Percentiles rank a stretch among this genome's conserved stretches.
These are phyloP conservation scores for Alloascoidea hylecoeti DNA, from an alignment of 805 yeast genomes.

Conservation along the genomic window DNA sequence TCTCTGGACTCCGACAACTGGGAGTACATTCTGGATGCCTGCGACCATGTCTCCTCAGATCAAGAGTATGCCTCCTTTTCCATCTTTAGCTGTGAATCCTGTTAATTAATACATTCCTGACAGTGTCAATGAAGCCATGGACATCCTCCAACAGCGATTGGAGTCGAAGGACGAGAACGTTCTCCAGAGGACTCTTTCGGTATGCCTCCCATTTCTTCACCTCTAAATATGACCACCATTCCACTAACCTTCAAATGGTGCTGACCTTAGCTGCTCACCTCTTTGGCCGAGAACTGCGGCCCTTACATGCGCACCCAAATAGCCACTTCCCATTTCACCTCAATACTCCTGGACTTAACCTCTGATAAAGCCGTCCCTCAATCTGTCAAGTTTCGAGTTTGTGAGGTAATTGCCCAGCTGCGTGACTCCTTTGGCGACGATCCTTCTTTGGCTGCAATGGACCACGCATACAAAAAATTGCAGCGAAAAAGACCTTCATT, in stretches of 20 bases:
- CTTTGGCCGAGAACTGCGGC: slow-evolving; percentile 69
- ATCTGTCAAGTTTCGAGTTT: slow-evolving; percentile 49
- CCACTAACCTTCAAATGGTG: background rate
- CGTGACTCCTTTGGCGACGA: slow-evolving; percentile 52
- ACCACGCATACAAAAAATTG: slow-evolving; percentile 35
- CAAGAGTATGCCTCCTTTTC: slow-evolving; percentile 20
- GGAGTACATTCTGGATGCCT: slow-evolving; percentile 47
- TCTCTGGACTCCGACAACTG: slow-evolving; percentile 54
- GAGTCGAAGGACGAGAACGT: slow-evolving; percentile 47
- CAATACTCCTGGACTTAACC: slow-evolving; percentile 30
- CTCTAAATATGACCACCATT: background rate
- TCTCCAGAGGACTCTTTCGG: slow-evolving; percentile 37
- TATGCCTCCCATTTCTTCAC: background rate
- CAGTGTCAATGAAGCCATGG: background rate
- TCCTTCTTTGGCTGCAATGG: slow-evolving; percentile 62
- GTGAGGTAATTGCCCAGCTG: slow-evolving; percentile 57
- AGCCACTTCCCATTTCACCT: slow-evolving; percentile 40
- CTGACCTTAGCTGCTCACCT: slow-evolving; percentile 23
- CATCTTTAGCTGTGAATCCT: slow-evolving; percentile 9
- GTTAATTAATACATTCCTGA: background rate
- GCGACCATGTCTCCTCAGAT: slow-evolving; percentile 55
- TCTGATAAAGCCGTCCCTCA: slow-evolving; percentile 44
- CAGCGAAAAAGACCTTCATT: slow-evolving; percentile 10
- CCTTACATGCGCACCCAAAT: slow-evolving; percentile 50
- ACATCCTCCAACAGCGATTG: slow-evolving; percentile 21